Percentiles rank a stretch among this genome's conserved stretches.
Evolutionary conservation across 2,329 filamentous ascomycete species (phyloP).

Genomic region (Aspergillus sp.): DNA sequence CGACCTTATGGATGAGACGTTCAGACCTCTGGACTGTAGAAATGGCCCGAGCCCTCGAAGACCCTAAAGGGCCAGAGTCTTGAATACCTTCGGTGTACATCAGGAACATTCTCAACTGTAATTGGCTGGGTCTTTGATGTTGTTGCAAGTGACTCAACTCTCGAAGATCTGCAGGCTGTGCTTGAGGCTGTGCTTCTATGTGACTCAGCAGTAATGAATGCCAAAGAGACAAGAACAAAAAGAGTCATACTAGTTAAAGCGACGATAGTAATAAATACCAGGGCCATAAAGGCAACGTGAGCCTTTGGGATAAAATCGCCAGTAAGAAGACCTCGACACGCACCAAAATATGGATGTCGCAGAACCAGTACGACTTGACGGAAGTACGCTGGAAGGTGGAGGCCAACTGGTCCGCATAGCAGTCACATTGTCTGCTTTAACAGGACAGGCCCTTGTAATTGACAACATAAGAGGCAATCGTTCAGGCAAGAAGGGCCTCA

Average conservation of each 20-base stretch:
- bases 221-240: neutral
- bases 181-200: neutral
- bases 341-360: neutral
- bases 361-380: conserved; percentile 47
- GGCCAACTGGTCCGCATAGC: conserved; percentile 62
- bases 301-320: no score
- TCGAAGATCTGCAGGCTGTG: neutral
- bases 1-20: neutral
- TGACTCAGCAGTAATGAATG: neutral
- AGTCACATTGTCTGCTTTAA: conserved; percentile 55
- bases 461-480: conserved; percentile 55
- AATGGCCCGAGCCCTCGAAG: no score
- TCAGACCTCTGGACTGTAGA: no score
- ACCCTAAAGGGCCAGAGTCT: no score
- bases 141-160: neutral
- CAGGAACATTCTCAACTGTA: neutral
- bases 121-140: neutral
- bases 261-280: neutral
- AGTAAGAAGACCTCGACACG: no score
- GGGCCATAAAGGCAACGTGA: no score
- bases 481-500: conserved; percentile 54
- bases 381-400: conserved; percentile 61
- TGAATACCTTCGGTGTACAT: neutral
- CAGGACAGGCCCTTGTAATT: conserved; percentile 51
- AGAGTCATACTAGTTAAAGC: neutral